Conservation (phyloP, 805 yeast species). For the Sugiyamaella smithiae region DNA sequence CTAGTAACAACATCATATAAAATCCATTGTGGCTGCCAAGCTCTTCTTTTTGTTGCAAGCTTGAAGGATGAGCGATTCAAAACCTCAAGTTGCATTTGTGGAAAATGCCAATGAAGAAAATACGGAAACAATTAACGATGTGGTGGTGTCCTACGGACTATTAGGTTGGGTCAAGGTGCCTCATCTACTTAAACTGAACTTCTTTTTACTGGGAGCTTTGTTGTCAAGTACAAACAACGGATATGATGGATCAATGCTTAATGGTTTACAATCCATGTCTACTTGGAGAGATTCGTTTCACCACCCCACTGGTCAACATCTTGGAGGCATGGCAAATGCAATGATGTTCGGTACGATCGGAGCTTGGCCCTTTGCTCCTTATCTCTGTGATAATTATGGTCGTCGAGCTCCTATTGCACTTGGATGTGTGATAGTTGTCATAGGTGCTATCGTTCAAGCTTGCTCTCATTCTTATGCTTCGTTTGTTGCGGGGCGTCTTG, state of each 20-base stretch:
- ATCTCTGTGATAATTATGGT: slow-evolving; percentile 57
- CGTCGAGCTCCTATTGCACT: slow-evolving; percentile 58
- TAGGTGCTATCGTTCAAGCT: slow-evolving; percentile 56
- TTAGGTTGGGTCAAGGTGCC: slow-evolving; percentile 6
- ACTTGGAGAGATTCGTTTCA: slow-evolving; percentile 15
- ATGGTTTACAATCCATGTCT: slow-evolving; percentile 25
- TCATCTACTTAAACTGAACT: slow-evolving; percentile 5
- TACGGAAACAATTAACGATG: not conserved
- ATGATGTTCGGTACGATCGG: slow-evolving; percentile 59
- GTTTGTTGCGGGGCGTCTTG: slow-evolving; percentile 66
- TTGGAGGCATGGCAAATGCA: slow-evolving; percentile 18
- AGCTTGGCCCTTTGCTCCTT: slow-evolving; percentile 61
- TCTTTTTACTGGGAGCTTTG: slow-evolving; percentile 1
- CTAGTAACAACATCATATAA: too few relatives aligned
- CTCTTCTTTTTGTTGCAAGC: too few relatives aligned
- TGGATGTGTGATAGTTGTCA: slow-evolving; percentile 53
- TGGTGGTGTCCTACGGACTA: not conserved
- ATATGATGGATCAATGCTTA: slow-evolving; percentile 20
- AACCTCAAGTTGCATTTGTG: slow-evolving; percentile 1
- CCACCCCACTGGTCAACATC: slow-evolving; percentile 12
- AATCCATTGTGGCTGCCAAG: too few relatives aligned
- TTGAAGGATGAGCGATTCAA: not conserved
- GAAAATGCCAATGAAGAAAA: not conserved
- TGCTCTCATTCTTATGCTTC: slow-evolving; percentile 48
- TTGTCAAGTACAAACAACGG: slow-evolving; percentile 12